Percentiles rank a stretch among this genome's conserved stretches.
Evolutionary conservation across 2,329 filamentous ascomycete species (phyloP).

Genomic region (Xylaria sp.): DNA sequence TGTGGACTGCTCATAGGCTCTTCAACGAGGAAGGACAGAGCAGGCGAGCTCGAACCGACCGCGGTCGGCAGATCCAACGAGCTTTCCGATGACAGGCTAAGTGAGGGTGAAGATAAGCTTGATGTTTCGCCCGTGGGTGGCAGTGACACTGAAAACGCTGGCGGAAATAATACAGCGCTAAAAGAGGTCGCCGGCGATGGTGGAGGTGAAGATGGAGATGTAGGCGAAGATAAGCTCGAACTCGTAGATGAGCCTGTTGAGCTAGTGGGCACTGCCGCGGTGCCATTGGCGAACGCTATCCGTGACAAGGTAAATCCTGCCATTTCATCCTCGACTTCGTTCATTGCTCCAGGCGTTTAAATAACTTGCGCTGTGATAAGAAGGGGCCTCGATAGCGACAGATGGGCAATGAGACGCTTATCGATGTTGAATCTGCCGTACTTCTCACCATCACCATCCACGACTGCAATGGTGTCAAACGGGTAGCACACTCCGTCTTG

Average conservation of each 20-base stretch:
- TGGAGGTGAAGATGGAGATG: not conserved
- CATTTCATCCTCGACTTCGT: constrained; percentile 1
- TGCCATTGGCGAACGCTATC: constrained; percentile 23
- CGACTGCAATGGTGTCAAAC: not conserved
- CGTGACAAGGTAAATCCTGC: not conserved
- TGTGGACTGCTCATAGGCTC: not conserved
- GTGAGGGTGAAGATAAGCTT: not conserved
- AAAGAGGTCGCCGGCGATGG: not conserved
- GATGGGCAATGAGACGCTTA: not conserved
- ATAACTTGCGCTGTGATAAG: not conserved
- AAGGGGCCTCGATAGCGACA: not conserved
- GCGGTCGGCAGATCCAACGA: not conserved
- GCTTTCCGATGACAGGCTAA: not conserved
- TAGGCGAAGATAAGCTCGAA: not conserved
- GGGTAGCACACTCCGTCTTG: not conserved
- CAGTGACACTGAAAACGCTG: too few relatives aligned
- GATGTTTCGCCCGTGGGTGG: not conserved
- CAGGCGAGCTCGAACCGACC: not conserved
- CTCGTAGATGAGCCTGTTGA: not conserved
- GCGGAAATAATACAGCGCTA: not conserved
- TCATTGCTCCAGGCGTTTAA: not conserved
- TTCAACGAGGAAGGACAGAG: not conserved
- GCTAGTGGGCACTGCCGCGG: constrained; percentile 9
- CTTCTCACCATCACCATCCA: not conserved
- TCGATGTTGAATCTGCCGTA: not conserved